Evolutionary conservation across 805 yeast species (phyloP), one percentile per base, ranked within the genome.

Genomic region (Hanseniaspora jakobsenii): DNA sequence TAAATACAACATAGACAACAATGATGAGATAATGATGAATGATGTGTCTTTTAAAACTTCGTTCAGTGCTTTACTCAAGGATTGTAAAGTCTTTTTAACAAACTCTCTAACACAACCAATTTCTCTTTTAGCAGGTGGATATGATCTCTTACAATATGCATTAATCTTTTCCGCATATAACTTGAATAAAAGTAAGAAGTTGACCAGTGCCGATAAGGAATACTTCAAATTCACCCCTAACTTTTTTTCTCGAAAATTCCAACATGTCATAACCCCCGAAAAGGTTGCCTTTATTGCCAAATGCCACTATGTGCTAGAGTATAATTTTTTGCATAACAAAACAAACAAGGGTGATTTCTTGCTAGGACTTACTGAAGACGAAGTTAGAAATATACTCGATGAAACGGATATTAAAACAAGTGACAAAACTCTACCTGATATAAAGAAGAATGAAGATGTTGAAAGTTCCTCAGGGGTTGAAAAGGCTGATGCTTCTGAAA

Each of bases 61-160:
- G 2, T 57, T 61, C 38, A 64, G 64, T 9, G 57, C 50, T 36
- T 50, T 61, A 18, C 45, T 61, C 6, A 61, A 57, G 38, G 64
- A 61, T 37, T 51, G 60, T 2, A 54, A 63, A 38, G 54, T 51
- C 38, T 61, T 60, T 39, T 59, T 61, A 14, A 56, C 60, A 1
- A 64, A 61, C 36, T 60, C 64, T 4, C 59, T 57, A 7, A 60
- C 65, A 8, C 65, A 61, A 44, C 65, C 65, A 0, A 56, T 60
- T 8, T 58, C 64, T 2, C 36, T 61, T 29, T 48, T 60, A 22
- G 58, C 61, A 41, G 61, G 58, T 48, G 64, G 65, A 3, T 52
- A 52, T 32, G 51, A 58, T 4, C 57, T 60, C 36, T 52, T 60
- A 6, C 58, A 54, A 7, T 47, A 57, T 30, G 43, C 63, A 3